phyloP scores from a whole-genome alignment of 306 rosid genomes.

The Psophocarpus tetragonolobus region DNA sequence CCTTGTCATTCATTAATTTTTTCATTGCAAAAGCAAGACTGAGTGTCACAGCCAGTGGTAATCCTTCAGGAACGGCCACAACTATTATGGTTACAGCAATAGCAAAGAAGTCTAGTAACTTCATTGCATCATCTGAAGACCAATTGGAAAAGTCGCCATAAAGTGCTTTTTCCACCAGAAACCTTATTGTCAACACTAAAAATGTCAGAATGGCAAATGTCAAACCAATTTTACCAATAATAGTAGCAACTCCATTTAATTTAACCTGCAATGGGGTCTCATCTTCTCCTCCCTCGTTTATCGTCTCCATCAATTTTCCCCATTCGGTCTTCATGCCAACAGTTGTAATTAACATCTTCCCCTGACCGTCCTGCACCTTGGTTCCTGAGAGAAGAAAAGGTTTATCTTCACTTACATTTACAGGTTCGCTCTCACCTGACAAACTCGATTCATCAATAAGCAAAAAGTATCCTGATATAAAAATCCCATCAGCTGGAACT shows the following conservation, averaged over 20 bases:
- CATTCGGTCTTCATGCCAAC: conserved; percentile 99
- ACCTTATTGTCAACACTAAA: conserved; percentile 63
- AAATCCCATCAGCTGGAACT: conserved; percentile 97
- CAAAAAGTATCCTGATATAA: conserved; percentile 70
- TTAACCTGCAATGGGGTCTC: conserved; percentile 99
- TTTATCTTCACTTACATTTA: conserved; percentile 49
- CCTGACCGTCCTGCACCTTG: conserved; percentile 95
- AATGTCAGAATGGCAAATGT: conserved; percentile 78
- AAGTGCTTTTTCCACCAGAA: conserved; percentile 57
- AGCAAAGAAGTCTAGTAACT: conserved; percentile 78
- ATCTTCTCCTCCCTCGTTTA: conserved; percentile 92
- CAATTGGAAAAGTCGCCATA: conserved; percentile 56
- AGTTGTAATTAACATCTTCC: conserved; percentile 84
- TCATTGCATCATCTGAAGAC: conserved; percentile 77
- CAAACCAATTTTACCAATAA: conserved; percentile 95
- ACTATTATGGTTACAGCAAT: conserved; percentile 89
- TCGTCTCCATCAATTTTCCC: conserved; percentile 97
- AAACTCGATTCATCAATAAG: conserved; percentile 88
- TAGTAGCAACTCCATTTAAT: conserved; percentile 91
- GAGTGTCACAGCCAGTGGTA: conserved; percentile 94
- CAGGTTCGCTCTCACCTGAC: conserved; percentile 97
- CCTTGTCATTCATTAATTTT: conserved; percentile 79
- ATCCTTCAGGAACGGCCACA: conserved; percentile 98
- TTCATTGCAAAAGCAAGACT: conserved; percentile 99
- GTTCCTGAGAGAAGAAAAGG: conserved; percentile 97